These are phyloP conservation scores for Diaporthe ampelina DNA, from an alignment of 2,329 filamentous ascomycete genomes.

Conservation along the genomic window DNA sequence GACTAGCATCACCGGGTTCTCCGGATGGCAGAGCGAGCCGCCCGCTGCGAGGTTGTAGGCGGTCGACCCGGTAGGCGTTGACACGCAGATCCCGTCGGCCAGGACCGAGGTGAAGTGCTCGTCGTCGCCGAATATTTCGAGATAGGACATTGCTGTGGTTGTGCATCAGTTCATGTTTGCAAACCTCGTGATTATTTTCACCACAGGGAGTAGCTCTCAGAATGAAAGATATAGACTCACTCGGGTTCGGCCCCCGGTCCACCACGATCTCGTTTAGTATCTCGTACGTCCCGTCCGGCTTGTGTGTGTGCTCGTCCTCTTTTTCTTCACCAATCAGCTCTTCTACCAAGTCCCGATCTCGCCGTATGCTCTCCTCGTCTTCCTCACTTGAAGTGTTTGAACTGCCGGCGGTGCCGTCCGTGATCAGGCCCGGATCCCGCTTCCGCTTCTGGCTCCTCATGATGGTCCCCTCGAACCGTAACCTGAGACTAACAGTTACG, in stretches of 20 bases:
- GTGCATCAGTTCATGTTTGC: slow-evolving; percentile 31
- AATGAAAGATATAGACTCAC: slow-evolving; percentile 62
- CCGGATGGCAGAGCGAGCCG: slow-evolving; percentile 94
- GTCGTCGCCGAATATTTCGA: slow-evolving; percentile 94
- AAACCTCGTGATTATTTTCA: background rate
- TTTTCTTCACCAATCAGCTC: slow-evolving; percentile 90
- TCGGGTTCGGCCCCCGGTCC: slow-evolving; percentile 92
- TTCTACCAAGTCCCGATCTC: slow-evolving; percentile 81
- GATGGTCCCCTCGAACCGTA: slow-evolving; percentile 93
- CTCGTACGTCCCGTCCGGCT: slow-evolving; percentile 85
- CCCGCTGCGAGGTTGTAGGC: slow-evolving; percentile 96
- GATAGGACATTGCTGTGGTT: slow-evolving; percentile 83
- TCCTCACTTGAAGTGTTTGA: slow-evolving; percentile 46
- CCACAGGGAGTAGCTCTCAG: slow-evolving; percentile 6
- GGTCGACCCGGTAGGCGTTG: slow-evolving; percentile 93
- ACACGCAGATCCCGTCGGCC: slow-evolving; percentile 93
- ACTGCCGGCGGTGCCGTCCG: slow-evolving; percentile 34
- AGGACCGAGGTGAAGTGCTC: slow-evolving; percentile 95
- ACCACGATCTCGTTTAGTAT: slow-evolving; percentile 98
- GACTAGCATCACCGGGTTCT: slow-evolving; percentile 95
- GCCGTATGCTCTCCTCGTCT: slow-evolving; percentile 55
- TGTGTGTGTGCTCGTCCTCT: slow-evolving; percentile 87
- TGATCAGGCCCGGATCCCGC: slow-evolving; percentile 28
- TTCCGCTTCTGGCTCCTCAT: slow-evolving; percentile 79
- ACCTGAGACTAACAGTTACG: slow-evolving; percentile 86